A percentile compares a stretch with the other conserved stretches of the same genome.
phyloP scores from a whole-genome alignment of 2,329 filamentous ascomycete genomes.

The Colletotrichum agaves region DNA sequence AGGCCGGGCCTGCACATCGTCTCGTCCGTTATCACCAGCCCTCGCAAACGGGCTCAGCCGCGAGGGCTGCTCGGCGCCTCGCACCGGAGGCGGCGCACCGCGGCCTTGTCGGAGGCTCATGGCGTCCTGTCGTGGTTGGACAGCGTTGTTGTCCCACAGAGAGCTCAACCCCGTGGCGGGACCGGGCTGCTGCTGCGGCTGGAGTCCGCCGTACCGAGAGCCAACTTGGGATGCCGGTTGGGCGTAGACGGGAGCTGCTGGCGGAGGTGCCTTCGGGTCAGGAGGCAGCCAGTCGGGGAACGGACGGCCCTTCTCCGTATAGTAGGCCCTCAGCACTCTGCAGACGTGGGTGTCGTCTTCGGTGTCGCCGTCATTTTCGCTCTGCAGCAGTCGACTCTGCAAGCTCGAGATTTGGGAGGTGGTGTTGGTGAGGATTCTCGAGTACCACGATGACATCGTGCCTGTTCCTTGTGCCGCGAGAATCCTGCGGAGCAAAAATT shows the following conservation, averaged over 20 bases:
- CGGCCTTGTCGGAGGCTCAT: constrained; percentile 60
- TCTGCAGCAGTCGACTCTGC: constrained; percentile 74
- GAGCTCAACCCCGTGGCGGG: constrained; percentile 59
- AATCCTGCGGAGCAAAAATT: constrained; percentile 34
- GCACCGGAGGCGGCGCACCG: constrained; percentile 45
- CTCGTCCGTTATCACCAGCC: constrained; percentile 42
- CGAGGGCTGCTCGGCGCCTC: constrained; percentile 40
- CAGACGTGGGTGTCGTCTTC: constrained; percentile 96
- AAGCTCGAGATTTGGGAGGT: constrained; percentile 73
- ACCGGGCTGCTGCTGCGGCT: constrained; percentile 47
- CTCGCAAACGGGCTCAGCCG: constrained; percentile 48
- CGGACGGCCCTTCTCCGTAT: constrained; percentile 84
- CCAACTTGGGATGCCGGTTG: constrained; percentile 57
- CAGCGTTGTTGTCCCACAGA: constrained; percentile 62
- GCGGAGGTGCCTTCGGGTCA: constrained; percentile 80
- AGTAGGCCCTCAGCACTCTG: constrained; percentile 92
- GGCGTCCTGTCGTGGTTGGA: constrained; percentile 48
- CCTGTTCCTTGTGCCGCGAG: constrained; percentile 32
- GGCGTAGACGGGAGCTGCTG: constrained; percentile 64
- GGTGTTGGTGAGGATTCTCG: constrained; percentile 74
- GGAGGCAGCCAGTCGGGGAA: constrained; percentile 90
- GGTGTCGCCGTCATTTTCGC: constrained; percentile 76
- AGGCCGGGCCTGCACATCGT: constrained; percentile 62
- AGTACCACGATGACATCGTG: constrained; percentile 84
- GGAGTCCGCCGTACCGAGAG: constrained; percentile 63